Base-by-base conservation (phyloP, 768 basidiomycete species). In the Agaricus blazei region DNA sequence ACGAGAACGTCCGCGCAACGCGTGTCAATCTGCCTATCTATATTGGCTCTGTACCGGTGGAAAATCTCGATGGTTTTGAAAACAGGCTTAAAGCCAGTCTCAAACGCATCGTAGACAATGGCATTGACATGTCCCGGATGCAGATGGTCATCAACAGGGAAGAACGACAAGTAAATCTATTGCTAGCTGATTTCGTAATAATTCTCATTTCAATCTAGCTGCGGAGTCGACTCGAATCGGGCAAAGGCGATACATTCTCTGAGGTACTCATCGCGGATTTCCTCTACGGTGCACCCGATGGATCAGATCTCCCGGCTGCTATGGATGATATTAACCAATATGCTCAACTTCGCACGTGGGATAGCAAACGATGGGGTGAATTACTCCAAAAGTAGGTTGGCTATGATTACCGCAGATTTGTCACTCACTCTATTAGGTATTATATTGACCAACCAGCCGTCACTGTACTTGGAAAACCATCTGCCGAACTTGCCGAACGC, bases 81-180 rank as follows among this genome's bases (percentile, higher is more conserved):
- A 73, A 71, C 28, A 84, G 81, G 65, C 75, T 98, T 42, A 82
- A 78, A 60, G 74, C 71, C 1, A 89, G 88, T 62, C 74, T 99
- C 38, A 66, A 76, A 59, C 81, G 82, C 41, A 87, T 98, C 51
- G 81, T 78, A 7, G 63, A 77, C 15, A 82, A 87, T 51, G 93
- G 90, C 3, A 75, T 98, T 48, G 92, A 98, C 68, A 93, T 98
- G 88, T 77, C 84, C 29, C 76, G 96, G 9, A 97, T 99, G 87
- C 68, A 71, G 14, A 87, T 90, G 82, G 77, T 97, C 15, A 83
- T 99, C 45, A 82, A 85, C 60, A 77, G 93, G 49, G 93, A 97
- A 62, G 88, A 92, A 70, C 85, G 94, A 53, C 93, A 94, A 77
- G 86, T 89, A 58, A 50, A 68, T 61, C 3, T n/a, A 46, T 34